Base-by-base conservation (phyloP, 108 stramenopile genomes). In the Poteriospumella lacustris region DNA sequence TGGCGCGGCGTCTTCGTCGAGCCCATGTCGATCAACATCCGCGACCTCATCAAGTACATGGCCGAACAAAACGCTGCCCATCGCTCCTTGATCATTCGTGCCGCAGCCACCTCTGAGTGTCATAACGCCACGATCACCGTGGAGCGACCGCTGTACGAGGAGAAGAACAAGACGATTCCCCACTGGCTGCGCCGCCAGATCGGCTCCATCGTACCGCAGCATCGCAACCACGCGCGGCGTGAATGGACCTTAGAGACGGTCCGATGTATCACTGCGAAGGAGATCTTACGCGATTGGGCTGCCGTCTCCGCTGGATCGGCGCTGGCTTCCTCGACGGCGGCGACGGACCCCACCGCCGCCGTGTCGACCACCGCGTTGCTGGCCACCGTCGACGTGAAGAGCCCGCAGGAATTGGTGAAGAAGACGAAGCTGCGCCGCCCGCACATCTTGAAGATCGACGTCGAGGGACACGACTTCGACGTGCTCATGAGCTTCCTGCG, bases 1-100 rank as follows among this genome's bases (percentile, higher is more conserved):
- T 64, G 60, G 60, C 3, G 60, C 3, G 60, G 60, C 15, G 60
- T 64, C 29, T 64, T 64, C 60, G 60, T 64, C 3, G 60, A 64
- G 60, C 60, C 60, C 15, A 64, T 64, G 15, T 31, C 29, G 5
- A 31, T 64, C 31, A 64, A 64, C 31, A 34, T 64, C 12, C 15
- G 60, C 9, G 60, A 64, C 31, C 36, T 64, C 33, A 64, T 64
- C 15, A 64, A 64, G 15, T 64, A 12, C 60, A 26, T 64, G 60
- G 15, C 60, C 15, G 31, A 64, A 5, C 28, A 64, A 5, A 64
- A 64, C 31, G 24, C 36, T 5, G 15, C 12, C 15, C 60, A 64
- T 64, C 60, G 60, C 31, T 34, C 33, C 36, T 9, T 64, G 31
- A 34, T 64, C 15, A 3, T 64, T 24, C 60, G 31, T 24, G 60